These are phyloP conservation scores for Parsonsia alboflavescens DNA, from an alignment of 257 asterid species.

Conservation along the genomic window DNA sequence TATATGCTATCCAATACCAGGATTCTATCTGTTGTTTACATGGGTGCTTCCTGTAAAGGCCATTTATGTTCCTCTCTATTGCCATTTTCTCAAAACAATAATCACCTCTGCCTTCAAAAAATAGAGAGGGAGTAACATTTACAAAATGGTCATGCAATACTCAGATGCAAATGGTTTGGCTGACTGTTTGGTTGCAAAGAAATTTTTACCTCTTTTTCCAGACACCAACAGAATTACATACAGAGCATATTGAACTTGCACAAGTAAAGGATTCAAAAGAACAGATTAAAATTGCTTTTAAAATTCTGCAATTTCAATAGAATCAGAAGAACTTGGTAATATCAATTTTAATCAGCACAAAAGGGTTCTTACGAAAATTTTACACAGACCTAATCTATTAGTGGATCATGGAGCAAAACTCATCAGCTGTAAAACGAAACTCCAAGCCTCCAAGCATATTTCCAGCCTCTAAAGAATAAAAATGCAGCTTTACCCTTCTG, in stretches of 20 bases:
- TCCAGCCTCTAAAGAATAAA: constrained; percentile 21
- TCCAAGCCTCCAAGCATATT: constrained; percentile 41
- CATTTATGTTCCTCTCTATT: background rate
- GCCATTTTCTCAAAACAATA: background rate
- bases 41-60: background rate
- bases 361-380: no score
- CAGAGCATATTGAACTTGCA: background rate
- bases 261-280: background rate
- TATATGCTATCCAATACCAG: background rate
- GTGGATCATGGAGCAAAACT: constrained; percentile 62
- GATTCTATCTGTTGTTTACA: background rate
- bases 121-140: background rate
- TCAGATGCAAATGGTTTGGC: background rate
- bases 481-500: constrained; percentile 50
- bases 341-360: background rate
- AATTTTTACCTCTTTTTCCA: background rate
- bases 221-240: background rate
- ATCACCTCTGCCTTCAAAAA: background rate
- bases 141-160: no score
- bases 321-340: background rate
- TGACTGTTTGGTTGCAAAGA: background rate
- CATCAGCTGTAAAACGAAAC: constrained; percentile 46
- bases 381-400: constrained; percentile 17
- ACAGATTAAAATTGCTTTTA: background rate
- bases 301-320: background rate